Base-by-base conservation (phyloP, 805 yeast species). In the Zygotorulaspora danielsina region DNA sequence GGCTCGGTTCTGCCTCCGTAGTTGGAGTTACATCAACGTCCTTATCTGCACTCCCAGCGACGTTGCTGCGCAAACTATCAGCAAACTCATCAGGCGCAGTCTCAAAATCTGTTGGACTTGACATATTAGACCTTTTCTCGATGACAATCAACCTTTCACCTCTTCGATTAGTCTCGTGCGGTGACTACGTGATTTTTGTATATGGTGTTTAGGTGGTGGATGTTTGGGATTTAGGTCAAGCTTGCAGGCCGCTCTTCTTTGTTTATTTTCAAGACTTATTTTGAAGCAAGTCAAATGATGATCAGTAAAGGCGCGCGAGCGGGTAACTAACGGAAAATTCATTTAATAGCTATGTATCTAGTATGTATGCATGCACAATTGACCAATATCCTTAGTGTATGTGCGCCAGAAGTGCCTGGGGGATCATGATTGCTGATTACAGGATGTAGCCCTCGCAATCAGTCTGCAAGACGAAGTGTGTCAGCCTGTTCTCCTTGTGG, bases 71-170 rank as follows among this genome's bases (percentile, higher is more conserved):
- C 25, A 50, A 17, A 5, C 57, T 52, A 41, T 54, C 59, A 9
- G 50, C 58, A 34, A 42, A 56, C 33, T 48, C 48, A 34, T 50
- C 59, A n/a, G 52, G 45, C 19, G 60, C 55, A 13, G 55, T 49
- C 16, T 50, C 59, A 37, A 51, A 55, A 32, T 55, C 61, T 26
- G 49, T 52, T 27, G 43, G 49, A 30, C 46, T 39, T 17, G 54
- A 46, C 54, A 49, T 51, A 32, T 32, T 32, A 6, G 11, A 21
- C 20, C 25, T 18, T 34, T 34, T 28, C 13, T 8, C 25, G 13
- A n/a, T 24, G 12, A 25, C 28, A n/a, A 19, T 26, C 25, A 13
- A 19, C 12, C 22, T 31, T 19, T 26, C 32, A 33, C 5, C 18
- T 15, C 15, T n/a, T 18, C 15, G 16, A 27, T 12, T 27, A 27